These are phyloP conservation scores for Leccinum pachyderme DNA, from an alignment of 1,284 basidiomycete genomes.

Conservation along the genomic window DNA sequence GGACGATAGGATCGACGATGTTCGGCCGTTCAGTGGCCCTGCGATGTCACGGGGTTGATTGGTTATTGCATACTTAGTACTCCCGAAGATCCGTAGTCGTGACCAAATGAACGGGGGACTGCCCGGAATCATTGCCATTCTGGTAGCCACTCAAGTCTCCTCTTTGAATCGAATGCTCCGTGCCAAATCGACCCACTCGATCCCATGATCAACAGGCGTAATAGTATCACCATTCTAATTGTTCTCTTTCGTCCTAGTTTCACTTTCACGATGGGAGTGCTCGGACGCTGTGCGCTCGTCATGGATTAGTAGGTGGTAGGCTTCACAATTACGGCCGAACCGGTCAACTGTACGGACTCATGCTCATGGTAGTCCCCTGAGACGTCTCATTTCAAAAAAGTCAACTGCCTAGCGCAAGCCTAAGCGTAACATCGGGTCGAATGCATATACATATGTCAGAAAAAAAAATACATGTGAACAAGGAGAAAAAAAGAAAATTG, in stretches of 20 bases:
- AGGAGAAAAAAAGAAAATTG: too few relatives aligned
- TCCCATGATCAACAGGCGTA: neutral
- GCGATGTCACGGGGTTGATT: neutral
- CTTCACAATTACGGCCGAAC: neutral
- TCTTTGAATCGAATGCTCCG: neutral
- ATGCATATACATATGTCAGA: neutral
- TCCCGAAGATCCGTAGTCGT: neutral
- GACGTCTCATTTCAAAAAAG: neutral
- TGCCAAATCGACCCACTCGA: neutral
- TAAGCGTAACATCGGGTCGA: neutral
- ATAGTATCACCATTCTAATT: neutral
- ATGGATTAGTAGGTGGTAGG: neutral
- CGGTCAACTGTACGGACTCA: too few relatives aligned
- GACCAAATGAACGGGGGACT: neutral
- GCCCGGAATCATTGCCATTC: neutral
- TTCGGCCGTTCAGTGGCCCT: neutral
- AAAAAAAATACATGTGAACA: too few relatives aligned
- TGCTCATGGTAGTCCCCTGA: too few relatives aligned
- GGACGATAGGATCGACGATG: too few relatives aligned
- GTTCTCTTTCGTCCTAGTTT: neutral
- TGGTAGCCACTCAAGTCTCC: neutral
- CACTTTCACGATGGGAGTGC: neutral
- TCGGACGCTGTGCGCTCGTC: neutral
- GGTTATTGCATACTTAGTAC: neutral
- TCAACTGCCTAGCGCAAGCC: neutral